These are phyloP conservation scores for Candida andamanensis DNA, from an alignment of 805 yeast species.

Conservation along the genomic window DNA sequence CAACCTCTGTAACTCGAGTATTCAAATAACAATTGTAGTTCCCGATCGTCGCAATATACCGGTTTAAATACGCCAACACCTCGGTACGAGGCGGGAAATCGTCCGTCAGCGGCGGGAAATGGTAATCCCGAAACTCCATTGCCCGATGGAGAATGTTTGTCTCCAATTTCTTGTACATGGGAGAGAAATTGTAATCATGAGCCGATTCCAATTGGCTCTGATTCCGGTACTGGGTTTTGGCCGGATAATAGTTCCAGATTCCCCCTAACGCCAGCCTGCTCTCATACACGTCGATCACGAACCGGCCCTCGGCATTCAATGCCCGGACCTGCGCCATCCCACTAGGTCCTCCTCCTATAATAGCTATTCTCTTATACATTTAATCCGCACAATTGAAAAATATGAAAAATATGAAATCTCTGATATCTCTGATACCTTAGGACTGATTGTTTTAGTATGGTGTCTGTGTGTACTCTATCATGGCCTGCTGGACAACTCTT, in stretches of 20 bases:
- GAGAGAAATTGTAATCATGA: conserved; percentile 21
- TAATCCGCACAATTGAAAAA: too few relatives aligned
- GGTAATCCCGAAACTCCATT: conserved; percentile 50
- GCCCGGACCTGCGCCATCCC: conserved; percentile 68
- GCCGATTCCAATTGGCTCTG: conserved; percentile 2
- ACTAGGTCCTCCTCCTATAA: conserved; percentile 76
- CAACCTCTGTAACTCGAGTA: conserved; percentile 12
- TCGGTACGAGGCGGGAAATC: conserved; percentile 57
- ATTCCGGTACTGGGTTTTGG: conserved; percentile 7
- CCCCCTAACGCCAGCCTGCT: conserved; percentile 64
- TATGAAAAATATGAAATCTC: too few relatives aligned
- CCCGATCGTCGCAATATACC: conserved; percentile 39
- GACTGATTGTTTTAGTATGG: too few relatives aligned
- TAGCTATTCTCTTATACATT: conserved; percentile 51
- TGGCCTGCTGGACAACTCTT: too few relatives aligned
- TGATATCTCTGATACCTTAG: too few relatives aligned
- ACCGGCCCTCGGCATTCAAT: conserved; percentile 44
- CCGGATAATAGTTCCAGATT: conserved; percentile 50
- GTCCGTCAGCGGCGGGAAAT: conserved; percentile 26
- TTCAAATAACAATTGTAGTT: conserved; percentile 10
- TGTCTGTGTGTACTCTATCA: too few relatives aligned
- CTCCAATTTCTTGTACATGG: conserved; percentile 63
- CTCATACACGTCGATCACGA: conserved; percentile 56
- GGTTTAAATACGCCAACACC: conserved; percentile 55
- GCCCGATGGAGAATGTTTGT: conserved; percentile 62